Percentiles rank a stretch among this genome's conserved stretches.
Evolutionary conservation across 768 basidiomycete species (phyloP).

Genomic region (Podaxis sp.): DNA sequence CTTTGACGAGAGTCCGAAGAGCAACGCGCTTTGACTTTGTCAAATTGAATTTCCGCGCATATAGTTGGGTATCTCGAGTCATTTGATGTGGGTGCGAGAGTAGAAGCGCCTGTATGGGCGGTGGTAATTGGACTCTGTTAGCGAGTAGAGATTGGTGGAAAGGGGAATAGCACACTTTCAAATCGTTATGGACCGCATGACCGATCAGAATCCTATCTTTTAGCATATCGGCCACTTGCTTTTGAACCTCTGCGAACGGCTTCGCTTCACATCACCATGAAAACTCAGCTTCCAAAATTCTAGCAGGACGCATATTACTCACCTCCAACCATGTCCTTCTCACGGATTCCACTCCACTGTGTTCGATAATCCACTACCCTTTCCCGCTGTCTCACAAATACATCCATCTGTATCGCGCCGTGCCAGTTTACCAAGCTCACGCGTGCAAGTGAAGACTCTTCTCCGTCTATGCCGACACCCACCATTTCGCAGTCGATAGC

Average conservation of each 20-base stretch:
- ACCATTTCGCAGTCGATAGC: constrained; percentile 98
- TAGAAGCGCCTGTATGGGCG: constrained; percentile 48
- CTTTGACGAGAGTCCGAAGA: constrained; percentile 72
- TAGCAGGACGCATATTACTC: constrained; percentile 12
- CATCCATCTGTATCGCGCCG: constrained; percentile 76
- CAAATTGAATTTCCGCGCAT: constrained; percentile 55
- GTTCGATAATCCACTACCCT: constrained; percentile 92
- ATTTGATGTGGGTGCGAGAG: constrained; percentile 64
- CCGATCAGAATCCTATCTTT: constrained; percentile 81
- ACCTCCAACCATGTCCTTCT: constrained; percentile 70
- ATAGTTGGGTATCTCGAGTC: constrained; percentile 67
- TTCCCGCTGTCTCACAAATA: constrained; percentile 82
- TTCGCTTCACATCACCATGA: constrained; percentile 43
- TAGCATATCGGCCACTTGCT: constrained; percentile 68
- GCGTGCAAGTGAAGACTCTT: constrained; percentile 81
- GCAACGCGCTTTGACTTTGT: constrained; percentile 65
- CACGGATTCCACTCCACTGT: constrained; percentile 80
- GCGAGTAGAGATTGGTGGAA: neutral
- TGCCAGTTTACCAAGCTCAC: constrained; percentile 89
- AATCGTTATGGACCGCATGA: constrained; percentile 88
- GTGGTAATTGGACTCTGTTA: constrained; percentile 2
- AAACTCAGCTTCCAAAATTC: neutral
- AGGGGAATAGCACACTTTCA: constrained; percentile 51
- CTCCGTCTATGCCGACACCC: constrained; percentile 80
- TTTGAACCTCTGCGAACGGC: constrained; percentile 75